Evolutionary conservation across 148 eudicot species (phyloP), one percentile per base, ranked within the genome.

Genomic region (Diospyros kaki): DNA sequence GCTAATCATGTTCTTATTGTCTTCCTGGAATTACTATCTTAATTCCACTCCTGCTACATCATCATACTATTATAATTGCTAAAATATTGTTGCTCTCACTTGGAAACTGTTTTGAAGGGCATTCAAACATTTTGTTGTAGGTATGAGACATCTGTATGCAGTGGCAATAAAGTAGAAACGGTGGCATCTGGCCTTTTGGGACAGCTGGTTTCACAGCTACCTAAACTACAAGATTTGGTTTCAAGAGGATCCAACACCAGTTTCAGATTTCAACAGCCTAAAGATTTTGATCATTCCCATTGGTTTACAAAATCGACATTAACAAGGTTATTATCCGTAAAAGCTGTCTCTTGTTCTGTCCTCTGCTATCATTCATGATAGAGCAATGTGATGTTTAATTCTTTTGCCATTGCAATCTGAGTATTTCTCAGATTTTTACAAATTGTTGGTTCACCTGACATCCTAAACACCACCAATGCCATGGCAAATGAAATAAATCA

Each of bases 231-330:
- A 80, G 84, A 80, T 82, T 80, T 88, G 81, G 71, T 75, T 56
- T 74, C 83, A 5, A 70, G 85, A 67, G 92, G 90, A 71, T 88
- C 87, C 18, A 73, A 76, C 81, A 87, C 83, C 48, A 80, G 75
- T 69, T 88, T 89, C 84, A 89, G 73, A 78, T 75, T 96, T 71
- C 79, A 78, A 66, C 77, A 83, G 9, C 89, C 90, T 3, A 78
- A 69, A 71, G 79, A 77, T 70, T 66, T 50, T 59, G 73, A 67
- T 73, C 72, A 74, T 72, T 68, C 73, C 28, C 67, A 75, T 15
- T 91, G 97, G 94, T 89, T 96, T 79, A 84, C 93, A 74, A 88
- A 88, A 77, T 59, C 89, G 64, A 93, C 91, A 64, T 69, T 96
- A 59, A 73, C 73, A 73, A 96, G 99, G 99, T 92, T 69, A 76